Evolutionary conservation across 2,329 filamentous ascomycete genomes (phyloP).

Genomic region (Aspergillus latus): DNA sequence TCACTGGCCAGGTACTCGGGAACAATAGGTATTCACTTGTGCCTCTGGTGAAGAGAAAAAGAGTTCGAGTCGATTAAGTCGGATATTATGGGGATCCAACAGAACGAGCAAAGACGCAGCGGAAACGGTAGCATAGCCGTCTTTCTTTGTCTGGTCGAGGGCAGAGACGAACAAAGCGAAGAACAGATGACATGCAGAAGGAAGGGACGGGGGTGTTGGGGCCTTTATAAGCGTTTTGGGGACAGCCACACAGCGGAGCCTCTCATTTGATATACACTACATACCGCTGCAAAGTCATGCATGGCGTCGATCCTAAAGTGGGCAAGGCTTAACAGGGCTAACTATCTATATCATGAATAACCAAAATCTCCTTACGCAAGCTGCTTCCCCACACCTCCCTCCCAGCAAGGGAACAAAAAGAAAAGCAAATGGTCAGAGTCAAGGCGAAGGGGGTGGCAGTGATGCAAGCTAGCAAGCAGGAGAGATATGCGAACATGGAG

Average conservation of each 20-base stretch:
- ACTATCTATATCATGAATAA: conserved; percentile 24
- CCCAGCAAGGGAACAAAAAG: conserved; percentile 17
- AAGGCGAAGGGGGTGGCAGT: conserved; percentile 25
- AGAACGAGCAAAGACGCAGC: background rate
- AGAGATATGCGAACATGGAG: conserved; percentile 18
- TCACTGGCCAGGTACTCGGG: background rate
- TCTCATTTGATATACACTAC: conserved; percentile 45
- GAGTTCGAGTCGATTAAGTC: background rate
- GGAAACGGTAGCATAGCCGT: conserved; percentile 3
- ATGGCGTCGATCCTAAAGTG: conserved; percentile 45
- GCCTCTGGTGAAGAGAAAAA: conserved; percentile 1
- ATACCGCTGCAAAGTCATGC: conserved; percentile 46
- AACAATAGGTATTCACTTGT: background rate
- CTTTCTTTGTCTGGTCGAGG: background rate
- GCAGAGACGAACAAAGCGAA: conserved; percentile 10
- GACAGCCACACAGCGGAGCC: conserved; percentile 36
- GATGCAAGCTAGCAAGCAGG: conserved; percentile 13
- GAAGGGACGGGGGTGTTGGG: conserved; percentile 27
- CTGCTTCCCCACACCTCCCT: conserved; percentile 9
- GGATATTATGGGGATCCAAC: background rate
- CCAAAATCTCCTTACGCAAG: conserved; percentile 12
- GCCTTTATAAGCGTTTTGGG: conserved; percentile 36
- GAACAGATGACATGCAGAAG: conserved; percentile 15
- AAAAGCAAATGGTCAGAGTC: conserved; percentile 22
- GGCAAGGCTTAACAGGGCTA: conserved; percentile 37